A percentile compares a stretch with the other conserved stretches of the same genome.
phyloP scores from a whole-genome alignment of 2,329 filamentous ascomycete species.

The Myriosclerotinia scirpicola region DNA sequence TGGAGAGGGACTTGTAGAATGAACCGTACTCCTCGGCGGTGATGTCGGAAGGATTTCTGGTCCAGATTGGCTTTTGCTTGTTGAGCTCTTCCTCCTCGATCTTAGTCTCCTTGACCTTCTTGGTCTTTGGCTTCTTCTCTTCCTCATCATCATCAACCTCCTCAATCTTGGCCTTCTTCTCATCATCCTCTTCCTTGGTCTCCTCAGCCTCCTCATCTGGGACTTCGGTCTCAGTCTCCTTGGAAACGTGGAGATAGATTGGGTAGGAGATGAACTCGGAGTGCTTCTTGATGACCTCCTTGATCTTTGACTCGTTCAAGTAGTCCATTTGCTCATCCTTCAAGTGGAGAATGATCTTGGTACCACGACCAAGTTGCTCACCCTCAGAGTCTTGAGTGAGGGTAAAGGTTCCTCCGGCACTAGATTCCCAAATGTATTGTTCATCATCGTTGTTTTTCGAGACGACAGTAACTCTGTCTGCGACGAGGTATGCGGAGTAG shows the following conservation, averaged over 20 bases:
- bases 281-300: slow-evolving; percentile 99
- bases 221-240: slow-evolving; percentile 99
- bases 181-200: slow-evolving; percentile 47
- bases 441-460: slow-evolving; percentile 99
- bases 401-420: slow-evolving; percentile 95
- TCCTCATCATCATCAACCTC: slow-evolving; percentile 28
- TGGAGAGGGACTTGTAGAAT: slow-evolving; percentile 99
- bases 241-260: slow-evolving; percentile 99
- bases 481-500: slow-evolving; percentile 99
- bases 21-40: slow-evolving; percentile 93
- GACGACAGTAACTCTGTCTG: slow-evolving; percentile 90
- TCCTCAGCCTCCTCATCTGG: slow-evolving; percentile 42
- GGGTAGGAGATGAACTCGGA: slow-evolving; percentile 99
- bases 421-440: slow-evolving; percentile 99
- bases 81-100: slow-evolving; percentile 99
- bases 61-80: slow-evolving; percentile 99
- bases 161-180: slow-evolving; percentile 28
- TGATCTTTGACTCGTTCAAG: slow-evolving; percentile 98
- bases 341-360: slow-evolving; percentile 96
- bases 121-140: slow-evolving; percentile 62
- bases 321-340: slow-evolving; percentile 99
- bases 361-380: slow-evolving; percentile 87
- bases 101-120: slow-evolving; percentile 98
- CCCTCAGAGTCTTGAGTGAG: slow-evolving; percentile 88
- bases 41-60: slow-evolving; percentile 95